Evolutionary conservation across 2,329 filamentous ascomycete species (phyloP), one percentile per base, ranked within the genome.

Genomic region (Colletotrichum truncatum): DNA sequence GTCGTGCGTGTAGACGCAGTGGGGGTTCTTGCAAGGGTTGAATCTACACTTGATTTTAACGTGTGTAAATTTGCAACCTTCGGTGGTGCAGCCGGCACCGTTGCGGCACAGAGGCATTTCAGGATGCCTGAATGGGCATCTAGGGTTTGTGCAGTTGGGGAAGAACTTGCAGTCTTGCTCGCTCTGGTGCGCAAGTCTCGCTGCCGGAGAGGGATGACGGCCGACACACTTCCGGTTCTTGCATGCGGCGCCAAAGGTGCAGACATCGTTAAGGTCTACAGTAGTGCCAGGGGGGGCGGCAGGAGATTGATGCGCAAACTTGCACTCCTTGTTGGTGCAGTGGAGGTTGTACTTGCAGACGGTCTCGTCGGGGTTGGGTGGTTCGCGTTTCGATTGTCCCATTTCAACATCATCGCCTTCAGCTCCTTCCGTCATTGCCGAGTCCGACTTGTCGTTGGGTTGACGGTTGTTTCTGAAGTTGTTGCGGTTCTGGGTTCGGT

Each of bases 191-290:
- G 90, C 89, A 54, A 87, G 81, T 76, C 89, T 93, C 71, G 92
- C 87, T 6, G 95, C 94, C 1, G 96, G 96, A 6, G 94, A 98
- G 3, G 96, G 96, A 77, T 99, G 96, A 64, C 93, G 92, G 28
- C 87, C 94, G 8, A 92, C 92, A 75, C 96, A 99, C 81, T 98
- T 98, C 73, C 89, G 87, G 84, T 98, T 99, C 81, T 96, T 97
- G 88, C 96, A 99, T 8, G 94, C 94, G 2, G 89, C 93, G 18
- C 94, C 95, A 72, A 92, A 98, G 16, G 87, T 87, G 81, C 96
- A 99, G 16, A 86, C 84, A 73, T 97, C 93, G 64, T 85, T 87
- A 70, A 94, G 85, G 76, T 98, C 96, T 63, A 98, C 84, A 0
- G 89, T 85, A 2, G 87, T 87, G 26, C 91, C 92, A 2, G 91